Conservation (phyloP, 2,329 filamentous ascomycete species). For the Exophiala alcalophila region DNA sequence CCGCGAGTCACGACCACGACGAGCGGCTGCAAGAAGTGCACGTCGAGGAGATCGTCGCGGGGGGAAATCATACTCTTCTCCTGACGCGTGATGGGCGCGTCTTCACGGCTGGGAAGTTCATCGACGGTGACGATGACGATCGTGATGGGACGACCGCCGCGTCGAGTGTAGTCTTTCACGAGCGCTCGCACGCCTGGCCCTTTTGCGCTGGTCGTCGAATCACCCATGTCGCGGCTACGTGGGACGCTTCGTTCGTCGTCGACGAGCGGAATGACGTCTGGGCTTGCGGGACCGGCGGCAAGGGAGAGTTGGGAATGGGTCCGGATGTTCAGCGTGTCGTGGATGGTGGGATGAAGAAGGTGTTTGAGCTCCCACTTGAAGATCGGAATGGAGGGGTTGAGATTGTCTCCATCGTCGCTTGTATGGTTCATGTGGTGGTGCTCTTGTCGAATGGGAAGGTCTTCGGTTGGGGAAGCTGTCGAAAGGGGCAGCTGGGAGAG, state of each 20-base stretch:
- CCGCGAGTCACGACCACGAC: constrained; percentile 41
- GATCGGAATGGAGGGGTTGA: constrained; percentile 21
- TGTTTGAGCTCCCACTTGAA: constrained; percentile 15
- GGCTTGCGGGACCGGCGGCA: constrained; percentile 63
- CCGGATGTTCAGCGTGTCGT: constrained; percentile 28
- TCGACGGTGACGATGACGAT: constrained; percentile 39
- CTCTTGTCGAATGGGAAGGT: constrained; percentile 72
- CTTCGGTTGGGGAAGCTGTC: constrained; percentile 84
- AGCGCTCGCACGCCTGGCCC: background rate
- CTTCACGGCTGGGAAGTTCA: constrained; percentile 61
- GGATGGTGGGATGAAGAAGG: constrained; percentile 1
- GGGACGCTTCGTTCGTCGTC: constrained; percentile 67
- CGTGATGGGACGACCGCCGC: background rate
- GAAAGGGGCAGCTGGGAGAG: constrained; percentile 77
- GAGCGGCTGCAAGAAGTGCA: constrained; percentile 26
- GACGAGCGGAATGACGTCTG: constrained; percentile 53
- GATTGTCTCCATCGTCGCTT: constrained; percentile 52
- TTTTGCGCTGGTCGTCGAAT: constrained; percentile 17
- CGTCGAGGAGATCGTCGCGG: constrained; percentile 51
- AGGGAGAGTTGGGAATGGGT: constrained; percentile 70
- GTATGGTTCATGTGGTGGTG: constrained; percentile 73
- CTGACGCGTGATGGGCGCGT: constrained; percentile 59
- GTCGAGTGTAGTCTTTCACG: constrained; percentile 9
- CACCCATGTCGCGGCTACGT: constrained; percentile 65
- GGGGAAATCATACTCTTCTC: constrained; percentile 84